phyloP scores from a whole-genome alignment of 2,329 filamentous ascomycete genomes.

The Talaromyces funiculosus region DNA sequence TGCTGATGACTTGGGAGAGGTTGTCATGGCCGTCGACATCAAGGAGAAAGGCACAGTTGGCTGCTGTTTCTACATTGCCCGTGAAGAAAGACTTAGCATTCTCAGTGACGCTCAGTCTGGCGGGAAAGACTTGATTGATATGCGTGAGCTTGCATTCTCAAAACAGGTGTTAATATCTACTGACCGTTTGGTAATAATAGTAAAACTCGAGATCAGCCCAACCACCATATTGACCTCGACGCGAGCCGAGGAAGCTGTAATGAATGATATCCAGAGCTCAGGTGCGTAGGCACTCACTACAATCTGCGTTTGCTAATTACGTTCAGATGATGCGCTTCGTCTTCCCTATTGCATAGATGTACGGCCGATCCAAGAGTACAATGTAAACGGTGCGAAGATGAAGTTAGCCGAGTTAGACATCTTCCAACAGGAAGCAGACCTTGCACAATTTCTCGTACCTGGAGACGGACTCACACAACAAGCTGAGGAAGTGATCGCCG shows the following conservation, averaged over 20 bases:
- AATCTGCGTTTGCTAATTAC: neutral
- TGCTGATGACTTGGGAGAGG: slow-evolving; percentile 56
- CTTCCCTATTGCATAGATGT: slow-evolving; percentile 61
- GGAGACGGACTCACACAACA: slow-evolving; percentile 47
- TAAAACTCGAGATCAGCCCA: slow-evolving; percentile 57
- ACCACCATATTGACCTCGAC: slow-evolving; percentile 55
- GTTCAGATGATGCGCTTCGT: slow-evolving; percentile 44
- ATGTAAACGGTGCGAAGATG: slow-evolving; percentile 58
- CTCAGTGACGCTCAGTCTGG: slow-evolving; percentile 70
- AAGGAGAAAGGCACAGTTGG: slow-evolving; percentile 66
- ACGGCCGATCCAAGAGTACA: slow-evolving; percentile 67
- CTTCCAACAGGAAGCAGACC: slow-evolving; percentile 43
- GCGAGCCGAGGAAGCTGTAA: slow-evolving; percentile 46
- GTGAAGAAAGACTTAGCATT: slow-evolving; percentile 64
- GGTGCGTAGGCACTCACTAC: neutral
- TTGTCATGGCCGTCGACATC: slow-evolving; percentile 76
- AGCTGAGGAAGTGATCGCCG: slow-evolving; percentile 32
- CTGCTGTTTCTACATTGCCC: slow-evolving; percentile 74
- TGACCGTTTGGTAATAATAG: slow-evolving; percentile 20
- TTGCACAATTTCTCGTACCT: slow-evolving; percentile 57
- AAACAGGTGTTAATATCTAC: neutral
- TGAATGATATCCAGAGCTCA: slow-evolving; percentile 35
- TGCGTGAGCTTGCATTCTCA: slow-evolving; percentile 29
- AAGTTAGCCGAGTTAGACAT: slow-evolving; percentile 59
- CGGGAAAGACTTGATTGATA: slow-evolving; percentile 63